phyloP scores from a whole-genome alignment of 805 yeast genomes.

The Spencermartinsiella europaea region DNA sequence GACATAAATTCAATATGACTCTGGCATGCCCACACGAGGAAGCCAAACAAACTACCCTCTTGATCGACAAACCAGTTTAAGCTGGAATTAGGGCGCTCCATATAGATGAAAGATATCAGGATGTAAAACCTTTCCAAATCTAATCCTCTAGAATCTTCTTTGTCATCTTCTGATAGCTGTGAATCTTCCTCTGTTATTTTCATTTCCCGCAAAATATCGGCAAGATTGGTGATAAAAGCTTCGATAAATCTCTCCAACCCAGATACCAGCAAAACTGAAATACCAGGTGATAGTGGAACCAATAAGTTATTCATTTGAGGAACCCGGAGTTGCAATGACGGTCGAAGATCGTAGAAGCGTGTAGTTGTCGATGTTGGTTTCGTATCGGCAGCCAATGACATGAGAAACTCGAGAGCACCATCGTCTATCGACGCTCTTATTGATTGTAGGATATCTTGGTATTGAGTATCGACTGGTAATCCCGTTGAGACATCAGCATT shows the following conservation, averaged over 20 bases:
- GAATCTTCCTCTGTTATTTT: slow-evolving; percentile 35
- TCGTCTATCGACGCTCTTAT: slow-evolving; percentile 28
- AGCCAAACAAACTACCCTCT: slow-evolving; percentile 66
- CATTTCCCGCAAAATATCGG: slow-evolving; percentile 38
- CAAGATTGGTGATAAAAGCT: slow-evolving; percentile 30
- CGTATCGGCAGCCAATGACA: slow-evolving; percentile 32
- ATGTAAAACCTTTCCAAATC: slow-evolving; percentile 86
- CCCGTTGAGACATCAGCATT: not conserved
- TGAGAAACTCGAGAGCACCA: slow-evolving; percentile 36
- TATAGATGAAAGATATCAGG: slow-evolving; percentile 64
- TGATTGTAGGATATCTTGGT: slow-evolving; percentile 23
- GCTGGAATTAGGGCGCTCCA: slow-evolving; percentile 52
- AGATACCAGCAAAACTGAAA: slow-evolving; percentile 14
- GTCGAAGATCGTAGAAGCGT: slow-evolving; percentile 23
- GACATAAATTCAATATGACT: slow-evolving; percentile 69
- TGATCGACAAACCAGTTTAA: slow-evolving; percentile 62
- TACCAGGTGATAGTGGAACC: not conserved
- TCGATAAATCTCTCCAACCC: slow-evolving; percentile 26
- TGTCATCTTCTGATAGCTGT: slow-evolving; percentile 24
- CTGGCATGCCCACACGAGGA: slow-evolving; percentile 81
- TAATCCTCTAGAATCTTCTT: slow-evolving; percentile 49
- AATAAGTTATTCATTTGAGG: slow-evolving; percentile 14
- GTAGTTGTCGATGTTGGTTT: slow-evolving; percentile 9
- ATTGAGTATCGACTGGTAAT: not conserved
- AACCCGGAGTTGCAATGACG: slow-evolving; percentile 28